Percentiles rank a stretch among this genome's conserved stretches.
Evolutionary conservation across 1,284 basidiomycete species (phyloP).

Genomic region (Gomphus bonarii): DNA sequence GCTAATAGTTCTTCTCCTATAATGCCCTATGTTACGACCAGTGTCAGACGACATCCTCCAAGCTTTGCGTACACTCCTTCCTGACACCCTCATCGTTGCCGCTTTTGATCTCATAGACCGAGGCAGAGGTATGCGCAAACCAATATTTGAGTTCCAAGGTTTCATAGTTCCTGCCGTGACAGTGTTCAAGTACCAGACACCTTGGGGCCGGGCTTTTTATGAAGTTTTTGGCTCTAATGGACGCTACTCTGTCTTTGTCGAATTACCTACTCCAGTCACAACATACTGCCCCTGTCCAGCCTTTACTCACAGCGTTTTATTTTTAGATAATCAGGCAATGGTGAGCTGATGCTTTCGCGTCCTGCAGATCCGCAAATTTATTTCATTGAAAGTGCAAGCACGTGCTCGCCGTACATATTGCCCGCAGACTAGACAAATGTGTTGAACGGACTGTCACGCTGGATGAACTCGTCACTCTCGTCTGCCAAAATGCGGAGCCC

Average conservation of each 20-base stretch:
- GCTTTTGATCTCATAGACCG: constrained; percentile 65
- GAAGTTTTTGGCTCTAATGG: constrained; percentile 56
- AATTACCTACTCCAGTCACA: constrained; percentile 28
- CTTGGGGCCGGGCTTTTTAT: constrained; percentile 48
- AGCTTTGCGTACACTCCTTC: constrained; percentile 44
- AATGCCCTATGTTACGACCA: constrained; percentile 16
- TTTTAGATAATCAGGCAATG: constrained; percentile 51
- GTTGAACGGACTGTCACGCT: constrained; percentile 35
- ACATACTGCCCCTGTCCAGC: constrained; percentile 68
- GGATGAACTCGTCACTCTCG: constrained; percentile 35
- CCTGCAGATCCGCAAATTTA: neutral
- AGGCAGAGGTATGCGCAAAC: constrained; percentile 38
- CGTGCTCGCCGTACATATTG: constrained; percentile 53
- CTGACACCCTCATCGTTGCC: constrained; percentile 50
- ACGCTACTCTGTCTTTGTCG: constrained; percentile 50
- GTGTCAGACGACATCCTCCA: constrained; percentile 45
- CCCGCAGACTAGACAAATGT: constrained; percentile 39
- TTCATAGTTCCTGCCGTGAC: neutral
- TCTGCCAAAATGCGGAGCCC: constrained; percentile 13
- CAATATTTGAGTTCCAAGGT: no score
- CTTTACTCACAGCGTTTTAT: constrained; percentile 51
- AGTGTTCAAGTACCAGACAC: constrained; percentile 55
- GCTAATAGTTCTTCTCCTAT: neutral
- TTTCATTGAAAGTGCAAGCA: constrained; percentile 58
- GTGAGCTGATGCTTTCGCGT: constrained; percentile 25